phyloP scores from a whole-genome alignment of 202 grass and related monocot species.

The Saccharum hybrid region DNA sequence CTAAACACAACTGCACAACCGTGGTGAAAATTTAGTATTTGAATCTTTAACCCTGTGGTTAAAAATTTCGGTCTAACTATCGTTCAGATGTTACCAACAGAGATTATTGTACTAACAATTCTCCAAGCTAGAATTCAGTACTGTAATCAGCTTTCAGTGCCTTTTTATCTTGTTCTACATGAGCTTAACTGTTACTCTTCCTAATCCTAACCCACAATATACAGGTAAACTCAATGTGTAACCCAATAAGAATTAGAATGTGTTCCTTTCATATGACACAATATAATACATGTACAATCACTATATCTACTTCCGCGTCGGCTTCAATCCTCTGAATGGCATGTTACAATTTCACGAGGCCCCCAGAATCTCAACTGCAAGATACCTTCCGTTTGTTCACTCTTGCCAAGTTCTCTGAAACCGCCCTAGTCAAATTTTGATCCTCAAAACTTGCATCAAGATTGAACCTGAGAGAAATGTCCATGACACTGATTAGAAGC shows the following conservation, averaged over 20 bases:
- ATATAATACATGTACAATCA: conserved; percentile 61
- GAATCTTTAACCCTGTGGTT: too few relatives aligned
- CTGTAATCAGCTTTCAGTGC: neutral
- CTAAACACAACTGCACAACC: neutral
- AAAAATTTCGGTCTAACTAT: neutral
- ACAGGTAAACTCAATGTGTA: conserved; percentile 46
- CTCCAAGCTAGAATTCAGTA: neutral
- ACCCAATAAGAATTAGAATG: conserved; percentile 42
- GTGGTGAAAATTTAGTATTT: neutral
- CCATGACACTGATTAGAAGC: conserved; percentile 18
- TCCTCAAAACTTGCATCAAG: conserved; percentile 70
- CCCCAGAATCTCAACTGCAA: conserved; percentile 54
- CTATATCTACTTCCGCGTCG: conserved; percentile 42
- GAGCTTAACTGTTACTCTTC: conserved; percentile 29
- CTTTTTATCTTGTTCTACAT: conserved; percentile 40
- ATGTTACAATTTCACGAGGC: neutral
- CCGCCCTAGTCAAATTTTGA: conserved; percentile 71
- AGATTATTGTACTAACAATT: neutral
- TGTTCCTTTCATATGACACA: conserved; percentile 42
- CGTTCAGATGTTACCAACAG: neutral
- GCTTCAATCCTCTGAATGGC: conserved; percentile 15
- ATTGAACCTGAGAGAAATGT: conserved; percentile 66
- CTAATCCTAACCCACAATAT: conserved; percentile 53
- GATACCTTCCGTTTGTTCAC: conserved; percentile 61
- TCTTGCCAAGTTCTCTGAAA: conserved; percentile 87